Percentiles rank a stretch among this genome's conserved stretches.
Conservation (phyloP, 352 stramenopile species). For the Blastocystis sp. region DNA sequence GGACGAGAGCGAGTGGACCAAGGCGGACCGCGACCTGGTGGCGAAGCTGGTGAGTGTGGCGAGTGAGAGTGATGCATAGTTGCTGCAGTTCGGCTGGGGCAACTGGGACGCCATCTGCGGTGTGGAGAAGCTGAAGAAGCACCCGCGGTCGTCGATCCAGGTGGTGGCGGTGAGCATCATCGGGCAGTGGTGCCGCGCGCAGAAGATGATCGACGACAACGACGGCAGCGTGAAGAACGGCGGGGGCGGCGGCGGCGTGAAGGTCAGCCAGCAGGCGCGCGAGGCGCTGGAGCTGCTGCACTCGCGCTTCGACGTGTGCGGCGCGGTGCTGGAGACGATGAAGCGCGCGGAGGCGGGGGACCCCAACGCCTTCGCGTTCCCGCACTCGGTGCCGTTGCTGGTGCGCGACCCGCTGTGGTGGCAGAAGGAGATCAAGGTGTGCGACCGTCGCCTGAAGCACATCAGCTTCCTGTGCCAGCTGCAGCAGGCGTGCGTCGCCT, state of each 20-base stretch:
- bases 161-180: slow-evolving; percentile 71
- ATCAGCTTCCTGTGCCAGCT: slow-evolving; percentile 25
- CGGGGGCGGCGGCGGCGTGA: neutral
- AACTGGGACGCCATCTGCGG: slow-evolving; percentile 79
- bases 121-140: slow-evolving; percentile 72
- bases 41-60: slow-evolving; percentile 17
- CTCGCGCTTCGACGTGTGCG: neutral
- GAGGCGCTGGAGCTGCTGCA: neutral
- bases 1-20: slow-evolving; percentile 71
- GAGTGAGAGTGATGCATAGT: slow-evolving; percentile 70
- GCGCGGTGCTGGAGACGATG: slow-evolving; percentile 9
- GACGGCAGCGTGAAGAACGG: slow-evolving; percentile 20
- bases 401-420: slow-evolving; percentile 44
- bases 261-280: neutral
- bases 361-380: slow-evolving; percentile 16
- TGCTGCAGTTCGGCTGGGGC: slow-evolving; percentile 79
- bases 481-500: neutral
- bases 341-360: slow-evolving; percentile 1
- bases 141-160: slow-evolving; percentile 74
- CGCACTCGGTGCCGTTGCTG: slow-evolving; percentile 14
- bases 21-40: slow-evolving; percentile 48
- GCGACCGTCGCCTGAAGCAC: slow-evolving; percentile 40
- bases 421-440: slow-evolving; percentile 54
- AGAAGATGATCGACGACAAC: slow-evolving; percentile 41
- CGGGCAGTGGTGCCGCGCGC: slow-evolving; percentile 19